These are phyloP conservation scores for Jasminum sambac DNA, from an alignment of 257 asterid species.

Conservation along the genomic window DNA sequence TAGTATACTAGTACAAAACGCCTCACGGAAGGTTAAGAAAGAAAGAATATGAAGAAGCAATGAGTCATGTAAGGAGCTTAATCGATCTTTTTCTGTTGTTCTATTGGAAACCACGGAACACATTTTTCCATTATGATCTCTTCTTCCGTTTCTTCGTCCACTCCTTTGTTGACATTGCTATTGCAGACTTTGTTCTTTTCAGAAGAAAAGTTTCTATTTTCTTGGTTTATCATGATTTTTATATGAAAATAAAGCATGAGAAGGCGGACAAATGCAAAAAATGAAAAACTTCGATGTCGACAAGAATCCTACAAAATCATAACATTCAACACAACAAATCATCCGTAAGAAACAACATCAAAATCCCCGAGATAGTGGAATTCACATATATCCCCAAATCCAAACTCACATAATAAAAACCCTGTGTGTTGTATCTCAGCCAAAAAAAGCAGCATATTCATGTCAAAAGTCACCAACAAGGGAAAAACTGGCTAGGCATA, in stretches of 20 bases:
- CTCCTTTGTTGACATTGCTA: neutral
- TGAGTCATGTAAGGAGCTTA: neutral
- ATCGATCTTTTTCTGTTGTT: neutral
- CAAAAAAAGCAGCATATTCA: neutral
- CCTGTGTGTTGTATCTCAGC: too few species aligned
- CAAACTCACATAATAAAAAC: too few species aligned
- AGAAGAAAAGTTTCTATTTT: neutral
- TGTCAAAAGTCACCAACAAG: neutral
- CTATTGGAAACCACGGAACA: neutral
- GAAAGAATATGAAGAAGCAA: neutral
- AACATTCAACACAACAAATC: neutral
- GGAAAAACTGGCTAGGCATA: neutral
- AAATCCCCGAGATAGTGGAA: neutral
- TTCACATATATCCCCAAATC: neutral
- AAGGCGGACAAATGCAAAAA: neutral
- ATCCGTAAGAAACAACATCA: neutral
- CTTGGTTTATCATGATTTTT: neutral
- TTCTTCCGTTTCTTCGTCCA: slow-evolving; percentile 3
- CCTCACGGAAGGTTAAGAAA: neutral
- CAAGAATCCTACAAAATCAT: neutral
- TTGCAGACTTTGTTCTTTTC: neutral
- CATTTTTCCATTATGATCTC: neutral
- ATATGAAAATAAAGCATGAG: neutral
- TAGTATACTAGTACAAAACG: neutral
- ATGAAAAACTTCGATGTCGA: neutral